Base-by-base conservation (phyloP, 352 stramenopile species). In the Globisporangium rhizosaccharum region DNA sequence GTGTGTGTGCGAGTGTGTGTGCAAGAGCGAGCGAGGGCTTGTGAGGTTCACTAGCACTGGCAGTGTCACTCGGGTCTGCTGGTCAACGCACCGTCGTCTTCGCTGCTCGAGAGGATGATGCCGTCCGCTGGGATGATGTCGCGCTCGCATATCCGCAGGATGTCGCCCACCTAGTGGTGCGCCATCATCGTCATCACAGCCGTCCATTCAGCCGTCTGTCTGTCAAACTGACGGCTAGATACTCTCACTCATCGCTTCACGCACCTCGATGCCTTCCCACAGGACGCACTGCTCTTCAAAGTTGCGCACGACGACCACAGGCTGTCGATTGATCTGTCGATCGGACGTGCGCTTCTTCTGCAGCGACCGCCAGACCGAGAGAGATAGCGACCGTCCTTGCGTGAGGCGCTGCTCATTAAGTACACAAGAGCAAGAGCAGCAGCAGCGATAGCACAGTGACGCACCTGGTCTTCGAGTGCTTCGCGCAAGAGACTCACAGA, bases 101-200 rank as follows among this genome's bases (percentile, higher is more conserved):
- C 87, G 44, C 72, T 88, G 49, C 82, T 91, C 1, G 85, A 75
- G 2, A 98, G 68, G 33, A 98, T 70, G 7, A 98, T 78, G 8
- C 97, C 74, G 65, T 98, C 95, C 0, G 94, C 93, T 3, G 95
- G 92, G 48, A 98, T 90, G 9, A 82, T 65, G 30, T 97, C 86
- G 23, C 82, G 68, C 65, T 98, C 90, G 9, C 71, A 65, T 45
- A 98, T 79, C 46, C 79, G 66, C 33, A 98, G 57, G 36, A 98
- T 81, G 51, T 96, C 83, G 1, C 93, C 93, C 18, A 96, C 82
- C 64, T 87, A 61, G 18, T 3, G n/a, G 30, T 36, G 20, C 59
- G 14, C 11, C 47, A 33, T 25, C 33, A n/a, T 46, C 14, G 12
- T 15, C 15, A 33, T n/a, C n/a, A n/a, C n/a, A n/a, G n/a, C n/a